Evolutionary conservation across 2,329 filamentous ascomycete genomes (phyloP), one percentile per base, ranked within the genome.

Genomic region (Aureobasidium sp.): DNA sequence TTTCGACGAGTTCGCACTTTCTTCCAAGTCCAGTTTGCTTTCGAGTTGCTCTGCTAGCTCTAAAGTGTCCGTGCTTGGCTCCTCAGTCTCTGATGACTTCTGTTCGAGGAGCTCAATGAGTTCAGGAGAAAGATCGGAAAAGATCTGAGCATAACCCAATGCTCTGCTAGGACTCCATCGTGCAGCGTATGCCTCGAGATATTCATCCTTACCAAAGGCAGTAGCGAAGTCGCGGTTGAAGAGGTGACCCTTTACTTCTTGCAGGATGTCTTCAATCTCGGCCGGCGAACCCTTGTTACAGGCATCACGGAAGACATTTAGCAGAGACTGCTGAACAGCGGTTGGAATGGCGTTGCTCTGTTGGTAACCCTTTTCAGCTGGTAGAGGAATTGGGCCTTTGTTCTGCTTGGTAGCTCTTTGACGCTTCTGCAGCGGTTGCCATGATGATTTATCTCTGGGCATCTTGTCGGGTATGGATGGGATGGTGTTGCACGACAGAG

Each of bases 131-230:
- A 76, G 60, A 69, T 75, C 64, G 64, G 68, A 70, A 27, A 87
- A 79, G 17, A 86, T 71, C n/a, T 81, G 77, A n/a, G 85, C 79
- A 75, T 97, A 97, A 65, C 87, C 90, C 58, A 97, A 76, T 0
- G 91, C 89, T 59, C 94, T 81, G 58, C 89, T 88, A 1, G 93
- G 90, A 74, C 91, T 96, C 92, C 93, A 99, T 68, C 94, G 79
- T 60, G 90, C 84, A 9, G 91, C 90, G 77, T 99, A 99, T 11
- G 88, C 89, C 64, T 88, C 84, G 19, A 97, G 81, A 68, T 87
- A 83, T 48, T 88, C 84, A 61, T 84, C 80, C 49, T 80, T 80
- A 0, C 85, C 85, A 75, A 97, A 99, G 0, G 93, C 93, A 17
- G 79, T 77, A 14, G 81, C 80, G 74, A 97, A 97, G 72, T 97